Base-by-base conservation (phyloP, 176 grass and related monocot genomes). In the Ananas comosus region DNA sequence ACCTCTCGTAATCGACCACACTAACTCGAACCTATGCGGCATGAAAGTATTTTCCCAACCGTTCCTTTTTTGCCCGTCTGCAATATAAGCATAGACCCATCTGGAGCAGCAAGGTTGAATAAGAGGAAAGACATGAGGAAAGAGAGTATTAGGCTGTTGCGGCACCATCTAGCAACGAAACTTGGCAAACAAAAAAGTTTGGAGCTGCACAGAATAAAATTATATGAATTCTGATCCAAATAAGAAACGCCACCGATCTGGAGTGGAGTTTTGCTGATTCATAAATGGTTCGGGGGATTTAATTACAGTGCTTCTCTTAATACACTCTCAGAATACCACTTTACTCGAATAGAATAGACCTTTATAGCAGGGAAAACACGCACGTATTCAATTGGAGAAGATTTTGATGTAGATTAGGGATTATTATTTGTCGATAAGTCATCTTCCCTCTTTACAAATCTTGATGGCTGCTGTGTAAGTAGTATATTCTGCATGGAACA, bases 41-140 rank as follows among this genome's bases (percentile, higher is more conserved):
- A 87, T 85, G 72, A 96, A 81, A 83, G 85, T n/a, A 53, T 10
- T 84, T 96, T 79, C 85, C 81, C 61, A 89, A 65, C 68, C 50
- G 81, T 8, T 83, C 76, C 50, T 79, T 63, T 59, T 80, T 53
- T 23, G 67, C 70, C n/a, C 29, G 42, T 53, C 92, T 96, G 81
- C 64, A 69, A 67, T 19, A 71, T 12, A 65, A 87, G 73, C 50
- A 68, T 14, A 85, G 66, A 0, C 12, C 2, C 50, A 56, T n/a
- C 13, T 49, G 33, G n/a, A 69, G 68, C 17, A 78, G 74, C 75
- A 21, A 81, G 13, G 48, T 49, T 16, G 13, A 16, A 7, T 13
- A 61, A 16, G 61, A 6, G 28, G 12, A 61, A 6, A 68, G 14
- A 12, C 42, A 69, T 11, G 33, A 4, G 33, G 33, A 42, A n/a